Evolutionary conservation across 257 asterid genomes (phyloP).

Genomic region (Thymus mandschuricus): DNA sequence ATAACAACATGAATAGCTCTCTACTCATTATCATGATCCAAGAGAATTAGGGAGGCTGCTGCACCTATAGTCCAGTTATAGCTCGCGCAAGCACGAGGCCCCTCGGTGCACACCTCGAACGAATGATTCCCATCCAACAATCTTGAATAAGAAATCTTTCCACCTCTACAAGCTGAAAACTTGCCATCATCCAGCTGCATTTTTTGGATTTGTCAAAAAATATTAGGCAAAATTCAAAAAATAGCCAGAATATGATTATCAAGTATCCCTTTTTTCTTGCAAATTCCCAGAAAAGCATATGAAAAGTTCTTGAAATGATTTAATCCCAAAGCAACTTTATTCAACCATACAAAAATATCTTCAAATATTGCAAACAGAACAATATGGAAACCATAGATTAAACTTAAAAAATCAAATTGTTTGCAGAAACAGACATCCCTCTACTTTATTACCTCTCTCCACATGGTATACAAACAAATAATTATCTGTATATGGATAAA

Average conservation of each 20-base stretch:
- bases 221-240: constrained; percentile 18
- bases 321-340: constrained; percentile 4
- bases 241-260: constrained; percentile 14
- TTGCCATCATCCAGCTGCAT: constrained; percentile 72
- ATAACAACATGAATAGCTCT: too few species aligned
- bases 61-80: constrained; percentile 87
- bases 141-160: constrained; percentile 46
- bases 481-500: constrained; percentile 12
- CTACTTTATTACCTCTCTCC: constrained; percentile 18
- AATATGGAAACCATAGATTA: constrained; percentile 6
- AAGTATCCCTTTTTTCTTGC: neutral
- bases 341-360: constrained; percentile 11
- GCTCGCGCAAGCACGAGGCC: constrained; percentile 59
- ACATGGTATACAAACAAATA: constrained; percentile 30
- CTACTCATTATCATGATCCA: constrained; percentile 1
- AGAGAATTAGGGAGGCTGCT: constrained; percentile 29
- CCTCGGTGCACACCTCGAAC: constrained; percentile 69
- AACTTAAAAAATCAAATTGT: constrained; percentile 15
- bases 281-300: constrained; percentile 1
- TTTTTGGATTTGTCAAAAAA: constrained; percentile 1
- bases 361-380: neutral
- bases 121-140: constrained; percentile 77
- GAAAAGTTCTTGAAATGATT: constrained; percentile 16
- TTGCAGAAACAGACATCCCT: constrained; percentile 32
- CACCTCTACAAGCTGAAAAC: constrained; percentile 58